Percentiles rank a stretch among this genome's conserved stretches.
These are phyloP conservation scores for Gracilaria domingensis DNA, from an alignment of 23 red algal species.

Conservation along the genomic window DNA sequence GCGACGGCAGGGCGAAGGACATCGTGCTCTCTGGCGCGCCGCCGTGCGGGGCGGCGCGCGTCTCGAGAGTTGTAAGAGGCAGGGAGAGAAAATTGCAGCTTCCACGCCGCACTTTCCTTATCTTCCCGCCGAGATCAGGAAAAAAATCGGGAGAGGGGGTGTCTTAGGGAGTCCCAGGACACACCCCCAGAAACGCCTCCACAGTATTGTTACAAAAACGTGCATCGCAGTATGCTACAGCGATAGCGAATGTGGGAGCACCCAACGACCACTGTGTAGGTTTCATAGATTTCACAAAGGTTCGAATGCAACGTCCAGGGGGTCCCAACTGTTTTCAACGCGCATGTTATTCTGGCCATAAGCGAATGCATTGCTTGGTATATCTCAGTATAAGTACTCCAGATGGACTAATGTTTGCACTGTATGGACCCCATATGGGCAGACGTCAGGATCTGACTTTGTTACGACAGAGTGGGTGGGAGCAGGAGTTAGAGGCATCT, in stretches of 20 bases:
- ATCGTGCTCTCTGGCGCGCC: too few species aligned
- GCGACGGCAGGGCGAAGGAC: too few species aligned
- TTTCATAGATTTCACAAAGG: constrained; percentile 38
- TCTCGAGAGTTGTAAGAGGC: too few species aligned
- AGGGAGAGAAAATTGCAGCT: too few species aligned
- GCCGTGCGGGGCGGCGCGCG: too few species aligned
- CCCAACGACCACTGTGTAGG: constrained; percentile 43
- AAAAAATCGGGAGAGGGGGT: too few species aligned
- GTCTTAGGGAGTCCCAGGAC: too few species aligned
- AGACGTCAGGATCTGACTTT: constrained; percentile 6
- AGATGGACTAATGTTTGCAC: constrained; percentile 44
- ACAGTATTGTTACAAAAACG: too few species aligned
- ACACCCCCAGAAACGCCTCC: too few species aligned
- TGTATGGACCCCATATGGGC: constrained; percentile 38
- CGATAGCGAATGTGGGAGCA: constrained; percentile 11
- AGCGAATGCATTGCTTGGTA: constrained; percentile 11
- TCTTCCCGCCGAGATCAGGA: too few species aligned
- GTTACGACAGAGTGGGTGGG: constrained; percentile 19
- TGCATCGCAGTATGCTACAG: constrained; percentile 12
- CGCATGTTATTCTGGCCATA: constrained; percentile 34
- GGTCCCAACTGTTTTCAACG: constrained; percentile 14
- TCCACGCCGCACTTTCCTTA: too few species aligned
- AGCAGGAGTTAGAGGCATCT: background rate
- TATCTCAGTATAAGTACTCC: constrained; percentile 46
- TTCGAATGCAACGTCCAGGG: constrained; percentile 16